Base-by-base conservation (phyloP, 2,329 filamentous ascomycete genomes). In the Salinomyces thailandicus region DNA sequence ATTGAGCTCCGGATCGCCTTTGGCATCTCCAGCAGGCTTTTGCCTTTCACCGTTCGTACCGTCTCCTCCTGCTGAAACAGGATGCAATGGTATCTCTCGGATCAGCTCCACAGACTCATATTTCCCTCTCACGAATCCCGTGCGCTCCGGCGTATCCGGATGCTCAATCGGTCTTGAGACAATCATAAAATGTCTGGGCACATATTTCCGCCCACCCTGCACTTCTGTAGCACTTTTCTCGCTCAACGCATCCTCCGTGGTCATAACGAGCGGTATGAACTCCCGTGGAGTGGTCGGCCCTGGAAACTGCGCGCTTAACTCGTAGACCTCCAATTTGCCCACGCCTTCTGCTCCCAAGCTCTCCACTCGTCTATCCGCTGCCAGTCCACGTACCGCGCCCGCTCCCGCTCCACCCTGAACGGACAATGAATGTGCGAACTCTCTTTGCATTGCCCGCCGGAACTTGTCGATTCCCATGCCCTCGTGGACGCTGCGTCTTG, bases 61-160 rank as follows among this genome's bases (percentile, higher is more conserved):
- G 32, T 44, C 43, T 2, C 59, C 62, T 14, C 43, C 44, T 7
- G 55, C 18, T 15, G 45, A 66, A 56, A 29, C 68, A 2, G 48
- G 46, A 14, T 56, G 64, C 7, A 77, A 55, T 1, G 79, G 80
- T 11, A 95, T 72, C 60, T 96, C 87, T 33, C 87, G 72, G 39
- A 95, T 87, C 47, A 94, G 71, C 60, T 96, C 89, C 12, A 95
- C 81, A 1, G 84, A 93, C 63, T 95, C 87, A 54, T 95, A 96
- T 45, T 79, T 71, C 3, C 87, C 89, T 27, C 85, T 73, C 33
- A 94, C 83, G 55, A 80, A 89, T 12, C 83, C 84, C 40, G 73
- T 63, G 7, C 80, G 70, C 9, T 72, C 70, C 14, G 79, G 78
- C 20, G 81, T 79, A 40, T 85, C 76, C 0, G 79, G 77, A 55